Evolutionary conservation across 768 basidiomycete species (phyloP).

Genomic region (Dentipellis sp.): DNA sequence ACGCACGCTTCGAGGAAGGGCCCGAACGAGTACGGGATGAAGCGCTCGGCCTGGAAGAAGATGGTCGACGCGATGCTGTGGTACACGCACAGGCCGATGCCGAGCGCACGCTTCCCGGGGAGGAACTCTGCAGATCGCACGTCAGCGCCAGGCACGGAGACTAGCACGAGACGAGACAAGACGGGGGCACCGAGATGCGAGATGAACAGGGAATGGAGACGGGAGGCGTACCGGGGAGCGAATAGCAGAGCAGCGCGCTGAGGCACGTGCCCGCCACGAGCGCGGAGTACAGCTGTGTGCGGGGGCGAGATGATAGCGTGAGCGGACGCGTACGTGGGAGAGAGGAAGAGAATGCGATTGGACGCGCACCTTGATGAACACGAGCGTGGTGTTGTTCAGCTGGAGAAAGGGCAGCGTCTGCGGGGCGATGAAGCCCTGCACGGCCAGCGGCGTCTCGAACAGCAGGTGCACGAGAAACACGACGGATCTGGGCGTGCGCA

Average conservation of each 20-base stretch:
- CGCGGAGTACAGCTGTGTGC: conserved; percentile 55
- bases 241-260: conserved; percentile 50
- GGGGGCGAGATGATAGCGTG: not conserved
- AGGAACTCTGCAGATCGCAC: conserved; percentile 48
- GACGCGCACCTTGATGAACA: conserved; percentile 59
- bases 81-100: conserved; percentile 67
- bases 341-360: not conserved
- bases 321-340: not conserved
- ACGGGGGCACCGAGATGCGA: not conserved
- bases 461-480: conserved; percentile 77
- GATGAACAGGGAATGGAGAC: not conserved
- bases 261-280: conserved; percentile 54
- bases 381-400: conserved; percentile 73
- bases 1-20: conserved; percentile 50
- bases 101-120: conserved; percentile 78
- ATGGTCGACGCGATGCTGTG: conserved; percentile 67
- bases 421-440: conserved; percentile 68
- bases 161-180: not conserved
- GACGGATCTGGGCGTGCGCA: conserved; percentile 32
- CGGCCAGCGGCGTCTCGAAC: conserved; percentile 65
- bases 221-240: conserved; percentile 56
- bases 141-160: not conserved
- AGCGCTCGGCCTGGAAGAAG: conserved; percentile 67
- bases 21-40: conserved; percentile 71
- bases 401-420: conserved; percentile 61